Evolutionary conservation across 306 rosid species (phyloP).

Genomic region (Calophaca sinica): DNA sequence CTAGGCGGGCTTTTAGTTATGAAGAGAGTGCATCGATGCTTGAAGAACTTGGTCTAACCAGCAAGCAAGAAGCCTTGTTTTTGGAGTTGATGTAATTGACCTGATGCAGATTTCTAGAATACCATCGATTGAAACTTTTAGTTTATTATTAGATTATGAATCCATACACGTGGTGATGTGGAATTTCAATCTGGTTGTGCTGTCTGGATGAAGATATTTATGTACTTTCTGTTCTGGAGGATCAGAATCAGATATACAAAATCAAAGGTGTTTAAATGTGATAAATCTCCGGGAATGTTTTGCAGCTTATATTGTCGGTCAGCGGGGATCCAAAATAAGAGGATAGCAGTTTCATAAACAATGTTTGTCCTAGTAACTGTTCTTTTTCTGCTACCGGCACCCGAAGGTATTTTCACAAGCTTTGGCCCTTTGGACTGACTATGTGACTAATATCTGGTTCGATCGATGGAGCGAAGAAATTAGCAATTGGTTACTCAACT

Average conservation of each 20-base stretch:
- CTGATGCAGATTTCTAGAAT: conserved; percentile 51
- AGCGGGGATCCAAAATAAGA: neutral
- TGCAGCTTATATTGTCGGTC: neutral
- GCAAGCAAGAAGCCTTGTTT: conserved; percentile 94
- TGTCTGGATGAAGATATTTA: conserved; percentile 16
- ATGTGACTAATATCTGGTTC: too few species aligned
- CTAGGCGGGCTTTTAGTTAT: conserved; percentile 79
- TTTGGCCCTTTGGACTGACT: too few species aligned
- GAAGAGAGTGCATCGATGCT: conserved; percentile 72
- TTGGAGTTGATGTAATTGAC: conserved; percentile 70
- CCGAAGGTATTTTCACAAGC: too few species aligned
- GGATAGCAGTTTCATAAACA: neutral
- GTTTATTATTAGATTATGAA: conserved; percentile 45
- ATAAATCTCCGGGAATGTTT: neutral
- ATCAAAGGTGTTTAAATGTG: neutral
- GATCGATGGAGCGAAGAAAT: too few species aligned
- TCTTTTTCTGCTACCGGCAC: neutral
- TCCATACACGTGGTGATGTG: conserved; percentile 34
- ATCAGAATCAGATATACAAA: neutral
- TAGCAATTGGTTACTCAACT: too few species aligned
- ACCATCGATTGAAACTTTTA: conserved; percentile 43
- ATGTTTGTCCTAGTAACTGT: neutral
- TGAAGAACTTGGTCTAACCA: conserved; percentile 78
- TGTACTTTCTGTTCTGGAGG: neutral
- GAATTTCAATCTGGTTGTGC: conserved; percentile 23